Percentiles rank a stretch among this genome's conserved stretches.
Evolutionary conservation across 148 eudicot species (phyloP).

Genomic region (Fallopia convolvulus): DNA sequence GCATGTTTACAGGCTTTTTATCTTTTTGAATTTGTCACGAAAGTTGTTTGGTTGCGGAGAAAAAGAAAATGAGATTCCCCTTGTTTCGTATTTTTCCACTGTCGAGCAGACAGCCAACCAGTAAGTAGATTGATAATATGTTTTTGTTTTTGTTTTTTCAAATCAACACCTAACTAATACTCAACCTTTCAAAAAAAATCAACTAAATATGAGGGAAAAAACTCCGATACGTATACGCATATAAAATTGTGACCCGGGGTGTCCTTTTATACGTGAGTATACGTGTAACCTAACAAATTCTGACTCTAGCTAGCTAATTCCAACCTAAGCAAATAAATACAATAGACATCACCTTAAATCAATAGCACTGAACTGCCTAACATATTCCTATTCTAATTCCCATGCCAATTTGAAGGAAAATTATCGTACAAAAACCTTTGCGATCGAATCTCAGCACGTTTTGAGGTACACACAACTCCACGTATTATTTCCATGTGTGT

Average conservation of each 20-base stretch:
- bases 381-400: no score
- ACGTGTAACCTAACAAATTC: neutral
- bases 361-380: no score
- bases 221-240: neutral
- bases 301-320: neutral
- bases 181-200: neutral
- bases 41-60: constrained; percentile 9
- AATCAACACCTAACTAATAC: neutral
- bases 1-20: neutral
- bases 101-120: constrained; percentile 28
- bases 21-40: neutral
- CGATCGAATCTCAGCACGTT: neutral
- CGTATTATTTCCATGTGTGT: neutral
- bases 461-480: neutral
- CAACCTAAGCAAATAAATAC: neutral
- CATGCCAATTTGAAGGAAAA: no score
- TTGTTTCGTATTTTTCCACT: constrained; percentile 13
- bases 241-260: neutral
- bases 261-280: constrained; percentile 1
- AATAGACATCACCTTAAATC: neutral
- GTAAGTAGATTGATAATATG: neutral
- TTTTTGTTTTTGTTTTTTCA: neutral
- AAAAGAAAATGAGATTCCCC: constrained; percentile 21
- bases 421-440: neutral
- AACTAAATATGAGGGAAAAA: neutral